Base-by-base conservation (phyloP, 768 basidiomycete species). In the Phylloporus rhodoxanthus region DNA sequence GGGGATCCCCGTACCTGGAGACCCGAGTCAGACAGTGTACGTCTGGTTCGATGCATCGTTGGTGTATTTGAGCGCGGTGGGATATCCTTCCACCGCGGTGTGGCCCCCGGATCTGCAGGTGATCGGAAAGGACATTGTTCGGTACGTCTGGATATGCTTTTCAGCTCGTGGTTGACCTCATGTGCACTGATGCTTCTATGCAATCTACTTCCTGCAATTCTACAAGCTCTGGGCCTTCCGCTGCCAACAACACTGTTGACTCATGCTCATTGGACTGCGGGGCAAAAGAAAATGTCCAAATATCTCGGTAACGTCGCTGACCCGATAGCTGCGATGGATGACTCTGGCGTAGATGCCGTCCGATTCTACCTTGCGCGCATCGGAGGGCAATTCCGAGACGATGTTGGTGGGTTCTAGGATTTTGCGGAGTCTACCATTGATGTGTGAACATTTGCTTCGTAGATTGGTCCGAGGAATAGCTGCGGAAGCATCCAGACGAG, bases 41-140 rank as follows among this genome's bases (percentile, higher is more conserved):
- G 92, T 95, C 43, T 96, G 91, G 93, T 85, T 95, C 53, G 93
- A 95, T 61, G 93, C 92, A 2, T 70, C 94, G 51, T 74, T 87
- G 21, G 81, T 87, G 42, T 96, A 96, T 65, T 70, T 94, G 43
- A 88, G 89, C 13, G 89, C 83, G 4, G 70, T 82, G 7, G 88
- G 87, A 4, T 92, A 88, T 61, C 33, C 63, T 43, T 61, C 50
- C 1, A 42, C 56, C 0, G 57, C 57, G 10, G 63, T 49, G 2
- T 96, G 93, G 93, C 91, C 92, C 2, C 84, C 84, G 0, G 79
- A 93, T 56, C 66, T 92, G 4, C 90, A 93, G 59, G 75, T 94
- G 29, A 82, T 96, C n/a, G 92, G 92, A 1, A 94, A 95, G 59
- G 92, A 96, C 57, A 96, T 95, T 57, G 72, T 92, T 36, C 76